Evolutionary conservation across 331 rosid genomes (phyloP).

Genomic region (Acacia pycnantha): DNA sequence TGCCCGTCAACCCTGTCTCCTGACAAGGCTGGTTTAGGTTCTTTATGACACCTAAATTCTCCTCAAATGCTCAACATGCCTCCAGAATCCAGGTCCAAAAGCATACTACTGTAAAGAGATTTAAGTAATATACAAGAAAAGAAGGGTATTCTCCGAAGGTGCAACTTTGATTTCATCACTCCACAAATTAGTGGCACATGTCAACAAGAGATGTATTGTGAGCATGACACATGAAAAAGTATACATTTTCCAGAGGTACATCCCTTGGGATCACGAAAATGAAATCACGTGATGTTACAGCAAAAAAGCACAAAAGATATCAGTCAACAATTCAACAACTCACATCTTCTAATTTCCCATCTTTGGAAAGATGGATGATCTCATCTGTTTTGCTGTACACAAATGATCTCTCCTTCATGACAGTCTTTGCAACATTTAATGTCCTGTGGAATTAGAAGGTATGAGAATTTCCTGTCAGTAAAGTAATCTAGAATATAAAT

Average conservation of each 20-base stretch:
- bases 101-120: neutral
- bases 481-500: conserved; percentile 8
- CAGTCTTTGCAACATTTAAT: conserved; percentile 69
- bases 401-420: conserved; percentile 60
- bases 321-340: conserved; percentile 3
- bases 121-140: neutral
- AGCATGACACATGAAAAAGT: neutral
- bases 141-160: neutral
- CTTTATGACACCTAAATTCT: conserved; percentile 15
- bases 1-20: neutral
- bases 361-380: conserved; percentile 67
- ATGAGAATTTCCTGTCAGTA: conserved; percentile 29
- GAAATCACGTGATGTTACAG: conserved; percentile 7
- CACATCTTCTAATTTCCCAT: conserved; percentile 65
- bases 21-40: conserved; percentile 10
- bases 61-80: conserved; percentile 3
- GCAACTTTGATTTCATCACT: conserved; percentile 7
- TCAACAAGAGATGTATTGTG: neutral
- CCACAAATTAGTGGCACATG: neutral
- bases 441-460: conserved; percentile 59
- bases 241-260: neutral
- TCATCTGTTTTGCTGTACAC: conserved; percentile 71
- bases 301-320: conserved; percentile 13
- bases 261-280: conserved; percentile 1
- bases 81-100: conserved; percentile 4